These are phyloP conservation scores for Przewalskia tangutica DNA, from an alignment of 257 asterid genomes.

Conservation along the genomic window DNA sequence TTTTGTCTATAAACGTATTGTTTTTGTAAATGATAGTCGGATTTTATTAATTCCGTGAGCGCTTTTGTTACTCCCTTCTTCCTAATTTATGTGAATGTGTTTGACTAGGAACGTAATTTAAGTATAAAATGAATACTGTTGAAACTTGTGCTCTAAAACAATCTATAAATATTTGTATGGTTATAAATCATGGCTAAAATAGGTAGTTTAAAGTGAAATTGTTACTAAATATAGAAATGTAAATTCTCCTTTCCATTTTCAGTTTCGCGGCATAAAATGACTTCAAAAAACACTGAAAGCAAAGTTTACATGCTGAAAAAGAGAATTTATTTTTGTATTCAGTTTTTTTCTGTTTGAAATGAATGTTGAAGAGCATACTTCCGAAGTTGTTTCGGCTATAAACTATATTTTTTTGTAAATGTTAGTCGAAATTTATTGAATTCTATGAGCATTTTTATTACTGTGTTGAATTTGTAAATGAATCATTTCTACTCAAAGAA, in stretches of 20 bases:
- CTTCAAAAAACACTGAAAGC: neutral
- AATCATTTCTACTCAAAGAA: neutral
- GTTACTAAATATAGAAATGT: too few relatives aligned
- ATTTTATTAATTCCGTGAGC: too few relatives aligned
- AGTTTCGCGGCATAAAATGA: neutral
- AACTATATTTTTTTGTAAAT: neutral
- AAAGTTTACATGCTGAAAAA: neutral
- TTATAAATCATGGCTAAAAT: neutral
- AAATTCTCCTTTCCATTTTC: neutral
- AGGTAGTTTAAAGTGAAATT: too few relatives aligned
- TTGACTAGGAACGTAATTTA: too few relatives aligned
- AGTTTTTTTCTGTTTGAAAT: neutral
- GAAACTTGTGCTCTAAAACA: too few relatives aligned
- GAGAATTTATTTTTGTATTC: neutral
- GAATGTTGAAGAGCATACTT: neutral
- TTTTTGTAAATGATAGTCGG: neutral
- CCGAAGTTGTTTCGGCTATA: neutral
- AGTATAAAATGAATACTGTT: too few relatives aligned
- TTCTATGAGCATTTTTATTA: too few relatives aligned
- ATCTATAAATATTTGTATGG: too few relatives aligned
- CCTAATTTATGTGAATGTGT: too few relatives aligned
- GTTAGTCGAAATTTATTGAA: too few relatives aligned
- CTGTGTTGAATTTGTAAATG: too few relatives aligned
- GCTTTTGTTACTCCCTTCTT: too few relatives aligned
- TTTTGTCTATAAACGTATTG: neutral